phyloP scores from a whole-genome alignment of 1,139 yeast genomes.

The Sugiyamaella grinbergsii region DNA sequence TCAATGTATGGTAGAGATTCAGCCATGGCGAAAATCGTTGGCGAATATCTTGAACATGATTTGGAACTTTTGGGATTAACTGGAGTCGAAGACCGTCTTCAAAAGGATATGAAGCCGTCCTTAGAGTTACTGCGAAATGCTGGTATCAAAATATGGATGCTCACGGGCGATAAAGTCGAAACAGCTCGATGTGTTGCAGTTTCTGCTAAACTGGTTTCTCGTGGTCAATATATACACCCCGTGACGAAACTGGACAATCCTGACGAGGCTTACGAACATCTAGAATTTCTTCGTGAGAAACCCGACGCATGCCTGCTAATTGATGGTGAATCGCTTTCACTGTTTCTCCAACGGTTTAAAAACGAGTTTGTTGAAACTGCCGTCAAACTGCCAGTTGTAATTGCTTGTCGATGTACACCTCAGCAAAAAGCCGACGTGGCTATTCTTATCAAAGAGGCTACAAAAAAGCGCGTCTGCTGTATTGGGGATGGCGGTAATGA shows the following conservation, averaged over 20 bases:
- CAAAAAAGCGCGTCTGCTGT: conserved; percentile 91
- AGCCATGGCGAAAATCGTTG: conserved; percentile 67
- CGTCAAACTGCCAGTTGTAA: conserved; percentile 80
- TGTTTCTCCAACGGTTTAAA: conserved; percentile 62
- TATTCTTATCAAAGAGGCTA: conserved; percentile 66
- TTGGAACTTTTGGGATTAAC: conserved; percentile 88
- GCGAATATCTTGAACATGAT: conserved; percentile 74
- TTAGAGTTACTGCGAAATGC: conserved; percentile 93
- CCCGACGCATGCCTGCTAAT: conserved; percentile 78
- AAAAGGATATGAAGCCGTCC: conserved; percentile 85
- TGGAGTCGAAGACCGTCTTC: conserved; percentile 96
- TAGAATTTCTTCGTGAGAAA: conserved; percentile 69
- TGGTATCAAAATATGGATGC: conserved; percentile 97
- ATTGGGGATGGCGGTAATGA: conserved; percentile 99
- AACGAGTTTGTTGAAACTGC: conserved; percentile 78
- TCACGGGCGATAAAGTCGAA: conserved; percentile 98
- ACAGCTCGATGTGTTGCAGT: conserved; percentile 97
- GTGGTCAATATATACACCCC: conserved; percentile 92
- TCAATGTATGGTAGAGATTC: conserved; percentile 79
- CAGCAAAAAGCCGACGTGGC: conserved; percentile 99
- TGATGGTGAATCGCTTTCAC: conserved; percentile 88
- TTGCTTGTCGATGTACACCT: conserved; percentile 98
- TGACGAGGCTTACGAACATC: conserved; percentile 61
- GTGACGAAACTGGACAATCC: conserved; percentile 59
- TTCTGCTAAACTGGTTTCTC: conserved; percentile 84